Conservation (phyloP, 768 basidiomycete genomes). For the Boletus vermiculosoides region DNA sequence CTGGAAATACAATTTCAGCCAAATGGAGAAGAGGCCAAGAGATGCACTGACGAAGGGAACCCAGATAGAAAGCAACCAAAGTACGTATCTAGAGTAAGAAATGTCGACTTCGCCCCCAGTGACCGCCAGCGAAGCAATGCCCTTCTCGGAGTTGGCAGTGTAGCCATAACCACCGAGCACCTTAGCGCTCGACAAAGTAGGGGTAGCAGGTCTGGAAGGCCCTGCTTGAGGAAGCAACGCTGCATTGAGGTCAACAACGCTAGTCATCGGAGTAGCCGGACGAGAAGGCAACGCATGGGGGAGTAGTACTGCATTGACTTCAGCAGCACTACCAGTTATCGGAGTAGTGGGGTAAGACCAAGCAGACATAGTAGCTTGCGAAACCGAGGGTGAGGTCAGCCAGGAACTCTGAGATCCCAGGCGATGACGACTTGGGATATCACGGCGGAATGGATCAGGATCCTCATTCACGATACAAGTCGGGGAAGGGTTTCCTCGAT, state of each 20-base stretch:
- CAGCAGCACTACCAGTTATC: conserved; percentile 39
- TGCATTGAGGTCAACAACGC: conserved; percentile 44
- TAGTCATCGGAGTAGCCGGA: conserved; percentile 13
- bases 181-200: conserved; percentile 54
- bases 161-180: conserved; percentile 73
- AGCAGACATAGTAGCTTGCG: conserved; percentile 55
- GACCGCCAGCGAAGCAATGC: conserved; percentile 44
- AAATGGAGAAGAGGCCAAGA: neutral
- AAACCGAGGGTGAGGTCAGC: conserved; percentile 63
- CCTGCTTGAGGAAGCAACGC: conserved; percentile 37
- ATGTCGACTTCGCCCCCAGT: conserved; percentile 52
- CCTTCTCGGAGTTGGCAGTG: conserved; percentile 56
- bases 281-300: conserved; percentile 37
- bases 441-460: conserved; percentile 65
- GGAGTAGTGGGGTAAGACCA: conserved; percentile 67
- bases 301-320: conserved; percentile 43
- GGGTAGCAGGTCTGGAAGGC: conserved; percentile 48
- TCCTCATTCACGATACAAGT: conserved; percentile 43
- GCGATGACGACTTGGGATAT: conserved; percentile 48
- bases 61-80: conserved; percentile 70
- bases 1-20: conserved; percentile 34
- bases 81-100: conserved; percentile 50
- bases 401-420: conserved; percentile 70
- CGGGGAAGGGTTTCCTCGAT: conserved; percentile 45
- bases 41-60: conserved; percentile 57